A percentile compares a stretch with the other conserved stretches of the same genome.
These are phyloP conservation scores for Pisolithus marmoratus DNA, from an alignment of 768 basidiomycete species.

Conservation along the genomic window DNA sequence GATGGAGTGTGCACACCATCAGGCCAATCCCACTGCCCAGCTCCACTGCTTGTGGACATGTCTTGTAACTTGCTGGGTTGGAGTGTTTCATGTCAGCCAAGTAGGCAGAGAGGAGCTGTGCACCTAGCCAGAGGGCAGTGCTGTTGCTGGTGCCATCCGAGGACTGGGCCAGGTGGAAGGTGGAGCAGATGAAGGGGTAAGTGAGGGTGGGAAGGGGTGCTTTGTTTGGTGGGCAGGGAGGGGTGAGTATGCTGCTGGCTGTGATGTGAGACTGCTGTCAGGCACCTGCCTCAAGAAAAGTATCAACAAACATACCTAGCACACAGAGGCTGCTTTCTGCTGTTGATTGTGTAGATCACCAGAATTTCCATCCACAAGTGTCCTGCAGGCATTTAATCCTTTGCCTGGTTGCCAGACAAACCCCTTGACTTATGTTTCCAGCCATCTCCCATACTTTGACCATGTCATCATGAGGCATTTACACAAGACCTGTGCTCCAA, in stretches of 20 bases:
- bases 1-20: conserved; percentile 49
- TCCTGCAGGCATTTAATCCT: conserved; percentile 36
- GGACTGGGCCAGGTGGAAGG: conserved; percentile 50
- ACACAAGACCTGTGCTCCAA: conserved; percentile 55
- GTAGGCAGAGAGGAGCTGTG: conserved; percentile 67
- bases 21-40: conserved; percentile 82
- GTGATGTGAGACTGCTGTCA: too few species aligned
- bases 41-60: conserved; percentile 52
- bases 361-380: too few species aligned
- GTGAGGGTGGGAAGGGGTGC: conserved; percentile 46
- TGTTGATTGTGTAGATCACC: too few species aligned
- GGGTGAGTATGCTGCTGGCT: too few species aligned
- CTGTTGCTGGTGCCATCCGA: conserved; percentile 67
- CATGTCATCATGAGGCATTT: conserved; percentile 79
- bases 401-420: conserved; percentile 5
- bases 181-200: conserved; percentile 33
- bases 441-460: conserved; percentile 90
- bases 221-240: conserved; percentile 62
- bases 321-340: too few species aligned
- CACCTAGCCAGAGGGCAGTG: conserved; percentile 80
- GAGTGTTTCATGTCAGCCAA: conserved; percentile 32
- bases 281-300: too few species aligned
- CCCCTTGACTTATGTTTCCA: conserved; percentile 53
- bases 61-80: conserved; percentile 6
- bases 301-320: too few species aligned